Base-by-base conservation (phyloP, 805 yeast species). In the Priceomyces haplophilus region DNA sequence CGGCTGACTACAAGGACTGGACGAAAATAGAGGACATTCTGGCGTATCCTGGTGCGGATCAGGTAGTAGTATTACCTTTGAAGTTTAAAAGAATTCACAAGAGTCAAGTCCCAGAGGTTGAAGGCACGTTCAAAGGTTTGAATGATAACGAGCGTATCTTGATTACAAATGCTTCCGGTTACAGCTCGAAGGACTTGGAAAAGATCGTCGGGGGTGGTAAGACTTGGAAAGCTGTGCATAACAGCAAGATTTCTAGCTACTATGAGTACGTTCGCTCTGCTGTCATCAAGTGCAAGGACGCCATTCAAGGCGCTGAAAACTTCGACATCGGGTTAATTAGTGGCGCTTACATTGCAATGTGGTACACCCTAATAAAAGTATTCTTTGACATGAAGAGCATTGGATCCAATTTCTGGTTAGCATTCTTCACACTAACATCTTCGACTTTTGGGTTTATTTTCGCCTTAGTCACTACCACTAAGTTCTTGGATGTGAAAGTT, bases 331-430 rank as follows among this genome's bases (percentile, higher is more conserved):
- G 81, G 11, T 73, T 90, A 45, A 83, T 93, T 39, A 73, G 87
- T 2, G 60, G 82, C 39, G 97, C 96, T 2, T 91, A 91, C 62
- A 53, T 79, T 20, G 95, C 95, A 37, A 89, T 90, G 96, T 73
- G 86, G 75, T 82, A 85, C 63, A 87, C 96, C 8, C 76, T 91
- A 52, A 65, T 79, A 46, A 80, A 81, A 46, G 76, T 91, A 23
- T 90, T 86, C 54, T 55, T 79, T 45, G 89, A 88, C 52, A 83
- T 91, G 93, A 73, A 73, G 40, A 68, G 73, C 40, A 68, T 83
- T 21, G 97, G 96, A 21, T 88, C 97, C 23, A 85, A 79, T 53
- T 83, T 88, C 54, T 88, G 96, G 95, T 74, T 93, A 41, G 91
- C 85, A 7, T 76, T 86, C 52, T 79, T 95, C 12, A 83, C 95